Base-by-base conservation (phyloP, 352 stramenopile species). In the Phytophthora tentaculata region DNA sequence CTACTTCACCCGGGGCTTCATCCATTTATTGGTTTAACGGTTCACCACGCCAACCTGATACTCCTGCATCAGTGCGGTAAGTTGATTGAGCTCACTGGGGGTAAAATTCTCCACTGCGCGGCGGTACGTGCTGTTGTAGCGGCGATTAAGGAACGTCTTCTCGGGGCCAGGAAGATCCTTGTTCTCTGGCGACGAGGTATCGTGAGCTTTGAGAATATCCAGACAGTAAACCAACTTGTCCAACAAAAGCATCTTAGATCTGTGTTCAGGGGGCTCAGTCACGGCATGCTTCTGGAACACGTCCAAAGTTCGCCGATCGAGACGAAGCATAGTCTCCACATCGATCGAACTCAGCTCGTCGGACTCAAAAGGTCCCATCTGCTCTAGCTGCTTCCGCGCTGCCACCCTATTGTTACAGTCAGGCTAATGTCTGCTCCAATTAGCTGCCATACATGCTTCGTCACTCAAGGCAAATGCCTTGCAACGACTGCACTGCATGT, bases 101-200 rank as follows among this genome's bases (percentile, higher is more conserved):
- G 51, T 52, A 16, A 83, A 69, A 41, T 57, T 74, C 0, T 64
- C 43, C 9, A 39, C n/a, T 6, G 71, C 71, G 44, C 81, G 69
- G 9, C 54, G 57, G 45, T 80, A 79, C 49, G 65, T 29, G 37
- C 70, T 67, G 58, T 80, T 84, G 53, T 73, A 80, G 20, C 63
- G 66, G 29, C 64, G 63, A 51, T 80, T 81, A 14, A 80, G 56
- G 20, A 81, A 65, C 55, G 81, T 8, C 28, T 32, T 32, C 28
- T 32, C 28, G 8, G 28, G 28, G 8, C 3, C 4, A 32, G 28
- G 28, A 32, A 8, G 4, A 8, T 32, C 8, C 23, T 61, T 69
- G 64, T 78, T 73, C 49, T 43, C 50, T 0, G 45, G 51, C 17
- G 57, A 59, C 26, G 64, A 73, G 1, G 43, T 54, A 29, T 84